Evolutionary conservation across 768 basidiomycete genomes (phyloP).

Genomic region (Xanthoconium purpureum): DNA sequence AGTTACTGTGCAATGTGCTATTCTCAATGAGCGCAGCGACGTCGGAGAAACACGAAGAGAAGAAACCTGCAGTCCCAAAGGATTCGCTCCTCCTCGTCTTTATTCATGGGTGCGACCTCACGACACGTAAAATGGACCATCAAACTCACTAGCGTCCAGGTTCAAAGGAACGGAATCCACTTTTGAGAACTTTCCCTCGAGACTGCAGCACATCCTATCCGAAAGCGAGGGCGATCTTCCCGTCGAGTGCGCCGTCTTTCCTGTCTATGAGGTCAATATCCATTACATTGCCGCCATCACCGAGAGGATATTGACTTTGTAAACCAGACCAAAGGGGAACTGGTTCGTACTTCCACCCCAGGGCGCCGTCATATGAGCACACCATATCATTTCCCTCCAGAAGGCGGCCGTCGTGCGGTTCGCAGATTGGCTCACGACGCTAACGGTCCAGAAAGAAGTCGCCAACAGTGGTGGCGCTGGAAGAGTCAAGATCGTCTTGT

Average conservation of each 20-base stretch:
- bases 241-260: slow-evolving; percentile 81
- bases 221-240: slow-evolving; percentile 54
- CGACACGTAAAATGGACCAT: background rate
- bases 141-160: slow-evolving; percentile 25
- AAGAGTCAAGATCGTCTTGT: slow-evolving; percentile 74
- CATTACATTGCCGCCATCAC: background rate
- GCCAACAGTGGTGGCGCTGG: slow-evolving; percentile 73
- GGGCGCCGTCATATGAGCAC: background rate
- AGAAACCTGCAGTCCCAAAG: slow-evolving; percentile 12
- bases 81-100: slow-evolving; percentile 69
- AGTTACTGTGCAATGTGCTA: slow-evolving; percentile 1
- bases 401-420: slow-evolving; percentile 79
- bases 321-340: slow-evolving; percentile 81
- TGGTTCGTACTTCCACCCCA: slow-evolving; percentile 50
- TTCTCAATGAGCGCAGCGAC: slow-evolving; percentile 12
- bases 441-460: slow-evolving; percentile 83
- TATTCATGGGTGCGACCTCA: slow-evolving; percentile 64
- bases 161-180: slow-evolving; percentile 67
- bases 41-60: slow-evolving; percentile 6
- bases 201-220: slow-evolving; percentile 72
- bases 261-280: slow-evolving; percentile 73
- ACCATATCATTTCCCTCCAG: slow-evolving; percentile 36
- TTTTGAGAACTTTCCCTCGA: slow-evolving; percentile 73
- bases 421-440: slow-evolving; percentile 88
- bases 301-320: slow-evolving; percentile 11